Conservation (phyloP, 208 protist species). For the Acanthamoeba healyi region DNA sequence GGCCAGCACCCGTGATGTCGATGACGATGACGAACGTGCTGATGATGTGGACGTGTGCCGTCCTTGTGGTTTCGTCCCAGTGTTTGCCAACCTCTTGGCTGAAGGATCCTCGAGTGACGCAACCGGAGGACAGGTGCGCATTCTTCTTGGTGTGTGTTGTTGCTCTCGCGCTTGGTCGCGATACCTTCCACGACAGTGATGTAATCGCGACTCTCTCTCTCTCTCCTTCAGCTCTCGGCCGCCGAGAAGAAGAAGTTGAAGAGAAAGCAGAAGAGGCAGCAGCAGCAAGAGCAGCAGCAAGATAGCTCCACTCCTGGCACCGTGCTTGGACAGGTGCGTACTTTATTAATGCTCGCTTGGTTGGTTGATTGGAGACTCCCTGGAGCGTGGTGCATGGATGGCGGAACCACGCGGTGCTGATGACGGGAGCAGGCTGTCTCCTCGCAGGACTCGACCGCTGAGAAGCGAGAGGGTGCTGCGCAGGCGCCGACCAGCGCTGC, state of each 20-base stretch:
- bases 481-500: background rate
- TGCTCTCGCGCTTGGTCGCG: too few species aligned
- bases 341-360: background rate
- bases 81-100: slow-evolving; percentile 1
- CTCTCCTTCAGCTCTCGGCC: background rate
- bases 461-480: background rate
- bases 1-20: background rate
- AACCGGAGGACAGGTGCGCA: background rate
- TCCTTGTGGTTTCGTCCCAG: background rate
- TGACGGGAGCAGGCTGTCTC: background rate
- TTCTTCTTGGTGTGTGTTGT: too few species aligned
- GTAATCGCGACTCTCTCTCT: too few species aligned
- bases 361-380: background rate
- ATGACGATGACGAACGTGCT: background rate
- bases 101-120: background rate
- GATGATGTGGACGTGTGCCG: background rate
- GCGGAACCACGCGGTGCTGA: background rate
- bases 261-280: slow-evolving; percentile 8
- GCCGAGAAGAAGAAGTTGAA: slow-evolving; percentile 23
- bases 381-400: too few species aligned
- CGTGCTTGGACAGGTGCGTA: background rate
- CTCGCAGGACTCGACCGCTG: background rate
- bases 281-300: slow-evolving; percentile 20
- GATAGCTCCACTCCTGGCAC: background rate
- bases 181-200: too few species aligned